A percentile compares a stretch with the other conserved stretches of the same genome.
Evolutionary conservation across 176 grass and related monocot species (phyloP).

Genomic region (Secale cereale): DNA sequence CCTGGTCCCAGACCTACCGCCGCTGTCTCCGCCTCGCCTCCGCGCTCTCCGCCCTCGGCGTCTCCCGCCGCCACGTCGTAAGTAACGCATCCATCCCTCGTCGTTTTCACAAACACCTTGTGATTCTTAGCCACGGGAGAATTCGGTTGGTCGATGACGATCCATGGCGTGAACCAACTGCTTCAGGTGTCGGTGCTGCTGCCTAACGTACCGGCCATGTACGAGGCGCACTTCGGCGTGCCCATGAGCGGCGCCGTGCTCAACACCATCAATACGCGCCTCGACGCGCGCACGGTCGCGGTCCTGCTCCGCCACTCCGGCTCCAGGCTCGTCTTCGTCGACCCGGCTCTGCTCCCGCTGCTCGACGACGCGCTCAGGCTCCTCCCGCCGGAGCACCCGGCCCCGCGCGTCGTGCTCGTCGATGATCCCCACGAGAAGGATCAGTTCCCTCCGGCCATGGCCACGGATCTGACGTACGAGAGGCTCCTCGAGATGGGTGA

Average conservation of each 20-base stretch:
- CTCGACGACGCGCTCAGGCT: slow-evolving; percentile 44
- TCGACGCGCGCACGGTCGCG: slow-evolving; percentile 73
- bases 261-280: slow-evolving; percentile 84
- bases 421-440: slow-evolving; percentile 66
- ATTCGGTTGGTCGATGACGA: no score
- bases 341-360: slow-evolving; percentile 37
- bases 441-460: neutral
- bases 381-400: slow-evolving; percentile 28
- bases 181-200: slow-evolving; percentile 69
- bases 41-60: slow-evolving; percentile 63
- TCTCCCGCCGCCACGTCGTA: slow-evolving; percentile 72
- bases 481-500: slow-evolving; percentile 53
- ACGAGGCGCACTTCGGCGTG: slow-evolving; percentile 89
- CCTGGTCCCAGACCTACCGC: slow-evolving; percentile 56
- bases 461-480: slow-evolving; percentile 51
- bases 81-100: neutral
- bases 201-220: slow-evolving; percentile 89
- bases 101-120: no score
- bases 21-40: slow-evolving; percentile 83
- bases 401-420: slow-evolving; percentile 55
- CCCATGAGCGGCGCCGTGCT: slow-evolving; percentile 94
- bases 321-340: slow-evolving; percentile 65
- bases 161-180: neutral
- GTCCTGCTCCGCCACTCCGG: slow-evolving; percentile 67
- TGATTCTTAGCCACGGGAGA: no score